Base-by-base conservation (phyloP, 306 rosid species). In the Macrotyloma uniflorum region DNA sequence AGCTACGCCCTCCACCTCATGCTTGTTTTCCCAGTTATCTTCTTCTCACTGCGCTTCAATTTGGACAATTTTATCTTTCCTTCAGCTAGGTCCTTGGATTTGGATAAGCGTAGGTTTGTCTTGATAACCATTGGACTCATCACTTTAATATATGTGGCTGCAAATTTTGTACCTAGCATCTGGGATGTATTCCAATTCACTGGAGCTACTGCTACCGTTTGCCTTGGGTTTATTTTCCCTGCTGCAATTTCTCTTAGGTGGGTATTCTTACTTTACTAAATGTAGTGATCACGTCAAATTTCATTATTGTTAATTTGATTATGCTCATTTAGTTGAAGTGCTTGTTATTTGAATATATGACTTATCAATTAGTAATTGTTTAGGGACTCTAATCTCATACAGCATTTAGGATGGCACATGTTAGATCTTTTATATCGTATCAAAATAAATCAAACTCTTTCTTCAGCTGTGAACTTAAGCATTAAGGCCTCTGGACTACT, bases 161-260 rank as follows among this genome's bases (percentile, higher is more conserved):
- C 93, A 84, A 87, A 87, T 78, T 89, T 91, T 74, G 46, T 91
- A 42, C 96, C 91, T 23, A 87, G 89, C 87, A 91, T 91, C 67
- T 88, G 91, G 91, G 83, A 75, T 66, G 93, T 79, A 72, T 91
- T 91, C 75, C 91, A 91, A 80, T 88, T 91, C 83, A 83, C 89
- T 10, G 96, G 96, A 69, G 88, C 96, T 35, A 91, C 96, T 28
- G 96, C 91, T 22, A 87, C 93, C 13, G 93, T 91, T 68, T 88
- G 91, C 85, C 86, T 87, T 8, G 93, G 91, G 20, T 91, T 85
- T 80, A 70, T 91, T 53, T 91, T 91, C 82, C 96, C 93, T 65
- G 89, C 90, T 76, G 86, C 90, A 78, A 88, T 88, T 80, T 88
- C 88, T 78, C 83, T 91, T 54, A 91, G 89, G 96, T 88, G 51